Conservation (phyloP, 2,329 filamentous ascomycete genomes). For the Claviceps fusiformis region DNA sequence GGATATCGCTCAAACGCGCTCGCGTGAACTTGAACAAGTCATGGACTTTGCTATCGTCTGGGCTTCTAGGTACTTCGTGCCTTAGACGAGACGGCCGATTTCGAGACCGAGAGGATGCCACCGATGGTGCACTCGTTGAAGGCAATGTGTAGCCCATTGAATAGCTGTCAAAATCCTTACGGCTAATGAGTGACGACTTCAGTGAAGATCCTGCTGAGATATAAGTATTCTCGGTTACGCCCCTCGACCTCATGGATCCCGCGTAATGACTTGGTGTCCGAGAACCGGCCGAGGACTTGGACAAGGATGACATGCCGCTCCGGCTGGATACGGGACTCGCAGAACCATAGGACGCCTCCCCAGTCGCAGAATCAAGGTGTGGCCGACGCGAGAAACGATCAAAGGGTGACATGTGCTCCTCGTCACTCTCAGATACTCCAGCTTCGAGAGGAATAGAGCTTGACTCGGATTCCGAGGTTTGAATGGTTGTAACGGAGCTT, state of each 20-base stretch:
- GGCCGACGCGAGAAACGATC: constrained; percentile 63
- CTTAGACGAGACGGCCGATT: constrained; percentile 56
- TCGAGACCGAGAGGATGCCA: constrained; percentile 33
- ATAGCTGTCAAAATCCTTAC: constrained; percentile 34
- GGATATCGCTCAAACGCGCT: constrained; percentile 66
- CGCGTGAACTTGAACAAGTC: constrained; percentile 83
- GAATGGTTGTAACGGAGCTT: constrained; percentile 31
- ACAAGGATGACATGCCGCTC: constrained; percentile 46
- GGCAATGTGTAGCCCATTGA: constrained; percentile 32
- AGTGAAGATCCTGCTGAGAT: constrained; percentile 49
- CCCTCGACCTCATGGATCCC: constrained; percentile 38
- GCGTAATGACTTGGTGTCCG: constrained; percentile 36
- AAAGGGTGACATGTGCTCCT: constrained; percentile 62
- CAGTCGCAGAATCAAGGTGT: constrained; percentile 44
- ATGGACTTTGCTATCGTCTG: constrained; percentile 53
- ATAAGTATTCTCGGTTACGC: constrained; percentile 49
- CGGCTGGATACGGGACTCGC: constrained; percentile 53
- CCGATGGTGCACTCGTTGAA: constrained; percentile 25
- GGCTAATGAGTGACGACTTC: constrained; percentile 20
- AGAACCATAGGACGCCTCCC: constrained; percentile 43
- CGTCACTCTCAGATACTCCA: constrained; percentile 59
- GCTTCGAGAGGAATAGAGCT: constrained; percentile 43
- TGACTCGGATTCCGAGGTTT: constrained; percentile 39
- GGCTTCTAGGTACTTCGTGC: constrained; percentile 68
- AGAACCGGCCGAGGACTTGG: constrained; percentile 41